Percentiles rank a stretch among this genome's conserved stretches.
Evolutionary conservation across 164 flowering plant species (phyloP).

Genomic region (Kingdonia uniflora): DNA sequence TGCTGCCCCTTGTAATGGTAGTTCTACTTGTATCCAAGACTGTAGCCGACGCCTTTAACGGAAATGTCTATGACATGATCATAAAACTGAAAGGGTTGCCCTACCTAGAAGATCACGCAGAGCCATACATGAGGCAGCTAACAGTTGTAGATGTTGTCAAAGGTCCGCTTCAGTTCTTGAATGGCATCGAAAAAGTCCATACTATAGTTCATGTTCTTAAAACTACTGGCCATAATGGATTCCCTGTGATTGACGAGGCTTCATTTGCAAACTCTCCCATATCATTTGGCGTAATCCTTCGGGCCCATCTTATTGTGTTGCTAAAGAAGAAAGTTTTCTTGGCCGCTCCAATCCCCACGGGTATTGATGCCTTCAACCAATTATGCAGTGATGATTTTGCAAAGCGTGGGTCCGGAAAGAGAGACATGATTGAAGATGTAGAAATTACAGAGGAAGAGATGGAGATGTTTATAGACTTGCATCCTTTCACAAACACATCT

Average conservation of each 20-base stretch:
- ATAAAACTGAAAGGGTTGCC: slow-evolving; percentile 83
- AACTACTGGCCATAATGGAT: slow-evolving; percentile 69
- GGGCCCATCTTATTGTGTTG: slow-evolving; percentile 61
- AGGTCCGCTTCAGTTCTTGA: slow-evolving; percentile 64
- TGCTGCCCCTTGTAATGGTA: slow-evolving; percentile 80
- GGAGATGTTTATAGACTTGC: slow-evolving; percentile 88
- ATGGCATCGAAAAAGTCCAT: slow-evolving; percentile 73
- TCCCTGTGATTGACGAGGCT: slow-evolving; percentile 77
- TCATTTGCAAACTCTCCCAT: slow-evolving; percentile 40
- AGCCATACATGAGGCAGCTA: slow-evolving; percentile 89
- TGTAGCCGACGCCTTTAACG: slow-evolving; percentile 74
- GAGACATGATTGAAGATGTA: slow-evolving; percentile 50
- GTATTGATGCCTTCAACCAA: slow-evolving; percentile 19
- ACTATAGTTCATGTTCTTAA: slow-evolving; percentile 61
- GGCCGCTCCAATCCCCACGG: slow-evolving; percentile 18
- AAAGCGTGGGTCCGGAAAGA: slow-evolving; percentile 53
- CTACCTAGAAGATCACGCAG: slow-evolving; percentile 67
- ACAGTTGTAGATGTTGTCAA: slow-evolving; percentile 61
- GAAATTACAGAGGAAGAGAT: slow-evolving; percentile 63
- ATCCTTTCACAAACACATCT: slow-evolving; percentile 74
- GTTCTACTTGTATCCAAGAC: slow-evolving; percentile 87
- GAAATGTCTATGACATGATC: slow-evolving; percentile 58
- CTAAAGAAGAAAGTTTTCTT: slow-evolving; percentile 56
- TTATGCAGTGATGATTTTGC: slow-evolving; percentile 67
- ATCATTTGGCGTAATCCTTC: slow-evolving; percentile 64